These are phyloP conservation scores for Linum trigynum DNA, from an alignment of 345 rosid genomes.

Conservation along the genomic window DNA sequence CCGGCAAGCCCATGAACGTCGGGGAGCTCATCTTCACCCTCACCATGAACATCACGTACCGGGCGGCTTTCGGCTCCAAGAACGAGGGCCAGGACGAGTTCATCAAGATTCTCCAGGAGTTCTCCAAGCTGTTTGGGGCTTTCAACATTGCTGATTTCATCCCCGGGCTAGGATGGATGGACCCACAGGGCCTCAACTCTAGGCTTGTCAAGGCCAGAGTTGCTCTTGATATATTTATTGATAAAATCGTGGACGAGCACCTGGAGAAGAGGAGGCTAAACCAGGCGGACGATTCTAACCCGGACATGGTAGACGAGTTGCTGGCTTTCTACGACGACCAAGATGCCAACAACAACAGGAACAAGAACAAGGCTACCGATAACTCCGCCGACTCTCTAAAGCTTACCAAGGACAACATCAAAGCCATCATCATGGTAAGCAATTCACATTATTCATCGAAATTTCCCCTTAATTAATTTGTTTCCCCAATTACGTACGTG, in stretches of 20 bases:
- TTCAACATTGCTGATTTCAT: constrained; percentile 21
- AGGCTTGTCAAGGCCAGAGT: constrained; percentile 13
- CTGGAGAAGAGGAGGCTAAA: constrained; percentile 1
- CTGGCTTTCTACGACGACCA: constrained; percentile 17
- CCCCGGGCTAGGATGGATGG: constrained; percentile 21
- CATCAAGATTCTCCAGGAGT: constrained; percentile 18
- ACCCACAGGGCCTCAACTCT: constrained; percentile 6
- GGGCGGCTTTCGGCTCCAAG: constrained; percentile 19
- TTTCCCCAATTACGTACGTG: too few species aligned
- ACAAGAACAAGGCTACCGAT: background rate
- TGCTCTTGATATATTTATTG: constrained; percentile 19
- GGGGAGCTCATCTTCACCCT: constrained; percentile 18
- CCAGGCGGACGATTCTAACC: background rate
- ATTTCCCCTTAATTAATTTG: background rate
- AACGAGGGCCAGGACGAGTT: constrained; percentile 20
- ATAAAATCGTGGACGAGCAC: constrained; percentile 20
- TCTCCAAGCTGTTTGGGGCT: constrained; percentile 26
- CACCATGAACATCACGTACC: constrained; percentile 17
- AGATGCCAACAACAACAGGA: background rate
- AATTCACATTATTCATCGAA: too few species aligned
- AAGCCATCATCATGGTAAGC: constrained; percentile 23
- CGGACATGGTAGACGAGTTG: constrained; percentile 26
- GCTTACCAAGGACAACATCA: constrained; percentile 23
- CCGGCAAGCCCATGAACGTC: constrained; percentile 9
- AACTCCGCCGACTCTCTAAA: constrained; percentile 10